Evolutionary conservation across 805 yeast species (phyloP), one percentile per base, ranked within the genome.

Genomic region (Metschnikowia vanudenii): DNA sequence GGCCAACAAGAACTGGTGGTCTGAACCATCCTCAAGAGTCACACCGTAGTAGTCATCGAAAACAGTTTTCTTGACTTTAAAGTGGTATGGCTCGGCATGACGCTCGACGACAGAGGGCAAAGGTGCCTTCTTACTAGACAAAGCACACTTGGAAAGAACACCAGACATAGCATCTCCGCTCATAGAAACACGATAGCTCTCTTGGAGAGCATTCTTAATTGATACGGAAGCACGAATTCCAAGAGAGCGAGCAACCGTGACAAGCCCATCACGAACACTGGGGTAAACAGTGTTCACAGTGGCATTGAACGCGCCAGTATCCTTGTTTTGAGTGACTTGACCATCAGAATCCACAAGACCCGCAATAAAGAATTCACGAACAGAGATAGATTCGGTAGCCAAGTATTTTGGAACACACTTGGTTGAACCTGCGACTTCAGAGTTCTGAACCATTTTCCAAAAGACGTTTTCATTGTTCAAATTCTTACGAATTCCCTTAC

Each of bases 1-100:
- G 20, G 39, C 43, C 39, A 44, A 44, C 39, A 44, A 38, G 33
- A 44, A 44, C 19, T 44, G 43, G 24, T 44, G 47, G 47, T 44
- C 47, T n/a, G 43, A 44, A 9, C 19, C 47, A 16, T 38, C 39
- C 20, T 37, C 37, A 29, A 44, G 47, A 28, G 47, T 44, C 18
- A 44, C 24, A 33, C 47, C 47, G 24, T 44, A 44, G 43, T 44
- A 44, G 34, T 44, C 47, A 18, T 44, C 47, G 6, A 34, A 16
- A 16, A 20, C 11, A 3, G 39, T 38, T 35, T 44, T 32, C 19
- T 37, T 37, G 22, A 44, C 13, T n/a, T 26, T 26, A 37, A 44
- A 44, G 33, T 11, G 10, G 39, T 38, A 38, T 8, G 33, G 29
- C 33, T 26, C 47, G 16, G 47, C 34, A 11, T 2, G 10, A 12